A percentile compares a stretch with the other conserved stretches of the same genome.
Evolutionary conservation across 169 alveolate genomes (phyloP).

Genomic region (Neospora caninum): DNA sequence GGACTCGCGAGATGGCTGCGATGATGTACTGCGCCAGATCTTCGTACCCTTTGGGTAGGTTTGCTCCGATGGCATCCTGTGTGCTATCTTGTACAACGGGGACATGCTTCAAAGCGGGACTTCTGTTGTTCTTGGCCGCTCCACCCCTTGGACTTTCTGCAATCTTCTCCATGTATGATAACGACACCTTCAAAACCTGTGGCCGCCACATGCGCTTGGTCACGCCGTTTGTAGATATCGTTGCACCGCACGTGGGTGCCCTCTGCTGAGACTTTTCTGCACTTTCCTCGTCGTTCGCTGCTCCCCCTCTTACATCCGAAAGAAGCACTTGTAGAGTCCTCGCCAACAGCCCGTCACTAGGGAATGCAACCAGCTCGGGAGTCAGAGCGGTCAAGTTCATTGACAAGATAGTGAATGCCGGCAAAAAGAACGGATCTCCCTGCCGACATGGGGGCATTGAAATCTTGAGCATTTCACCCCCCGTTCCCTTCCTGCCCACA

Average conservation of each 20-base stretch:
- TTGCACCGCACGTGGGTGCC: neutral
- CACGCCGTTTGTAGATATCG: neutral
- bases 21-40: neutral
- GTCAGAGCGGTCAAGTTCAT: neutral
- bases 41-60: too few species aligned
- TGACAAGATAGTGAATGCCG: neutral
- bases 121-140: neutral
- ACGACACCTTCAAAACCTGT: neutral
- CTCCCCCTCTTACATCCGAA: neutral
- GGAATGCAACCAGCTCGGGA: neutral
- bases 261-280: neutral
- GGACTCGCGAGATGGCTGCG: neutral
- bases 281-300: neutral
- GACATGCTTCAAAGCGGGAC: neutral
- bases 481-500: neutral
- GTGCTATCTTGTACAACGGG: neutral
- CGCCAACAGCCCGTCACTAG: neutral
- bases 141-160: neutral
- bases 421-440: neutral
- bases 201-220: neutral
- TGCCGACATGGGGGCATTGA: neutral
- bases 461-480: neutral
- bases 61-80: neutral
- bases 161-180: neutral
- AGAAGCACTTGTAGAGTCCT: neutral